Conservation (phyloP, 2,329 filamentous ascomycete genomes). For the Colletotrichum somersetense region DNA sequence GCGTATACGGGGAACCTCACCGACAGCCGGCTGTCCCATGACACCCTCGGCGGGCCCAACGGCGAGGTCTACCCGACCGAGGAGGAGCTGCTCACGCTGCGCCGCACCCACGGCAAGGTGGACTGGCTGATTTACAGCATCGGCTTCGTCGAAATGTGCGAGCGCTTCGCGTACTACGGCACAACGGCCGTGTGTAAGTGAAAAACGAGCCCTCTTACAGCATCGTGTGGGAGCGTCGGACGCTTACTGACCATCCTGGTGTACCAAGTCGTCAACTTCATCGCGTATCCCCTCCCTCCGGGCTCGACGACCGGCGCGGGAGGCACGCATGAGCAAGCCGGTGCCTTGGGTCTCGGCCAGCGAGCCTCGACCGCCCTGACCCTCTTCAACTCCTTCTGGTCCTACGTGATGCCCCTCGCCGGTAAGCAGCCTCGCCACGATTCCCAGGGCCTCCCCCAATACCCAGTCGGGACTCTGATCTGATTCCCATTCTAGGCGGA, state of each 20-base stretch:
- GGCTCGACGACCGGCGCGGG: conserved; percentile 61
- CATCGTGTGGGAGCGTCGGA: not conserved
- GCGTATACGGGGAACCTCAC: conserved; percentile 19
- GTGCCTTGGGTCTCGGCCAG: conserved; percentile 43
- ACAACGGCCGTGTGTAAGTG: conserved; percentile 69
- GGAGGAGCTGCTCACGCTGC: conserved; percentile 65
- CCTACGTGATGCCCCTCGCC: conserved; percentile 47
- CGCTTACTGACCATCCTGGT: conserved; percentile 54
- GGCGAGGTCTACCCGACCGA: conserved; percentile 62
- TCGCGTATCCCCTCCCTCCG: conserved; percentile 70
- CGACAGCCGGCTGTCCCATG: not conserved
- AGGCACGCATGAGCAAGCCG: conserved; percentile 44
- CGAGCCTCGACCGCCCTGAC: conserved; percentile 39
- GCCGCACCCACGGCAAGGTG: conserved; percentile 65
- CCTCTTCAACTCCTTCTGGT: conserved; percentile 42
- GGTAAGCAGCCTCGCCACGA: conserved; percentile 1
- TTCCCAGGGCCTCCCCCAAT: no score
- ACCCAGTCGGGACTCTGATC: not conserved
- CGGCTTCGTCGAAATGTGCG: conserved; percentile 73
- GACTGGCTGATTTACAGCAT: conserved; percentile 69
- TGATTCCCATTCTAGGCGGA: conserved; percentile 50
- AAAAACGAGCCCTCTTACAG: not conserved
- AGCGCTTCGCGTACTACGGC: conserved; percentile 75
- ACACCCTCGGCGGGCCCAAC: conserved; percentile 22
- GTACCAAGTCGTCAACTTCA: conserved; percentile 65